A percentile compares a stretch with the other conserved stretches of the same genome.
These are phyloP conservation scores for Amaranthus hypochondriacus DNA, from an alignment of 148 eudicot genomes.

Conservation along the genomic window DNA sequence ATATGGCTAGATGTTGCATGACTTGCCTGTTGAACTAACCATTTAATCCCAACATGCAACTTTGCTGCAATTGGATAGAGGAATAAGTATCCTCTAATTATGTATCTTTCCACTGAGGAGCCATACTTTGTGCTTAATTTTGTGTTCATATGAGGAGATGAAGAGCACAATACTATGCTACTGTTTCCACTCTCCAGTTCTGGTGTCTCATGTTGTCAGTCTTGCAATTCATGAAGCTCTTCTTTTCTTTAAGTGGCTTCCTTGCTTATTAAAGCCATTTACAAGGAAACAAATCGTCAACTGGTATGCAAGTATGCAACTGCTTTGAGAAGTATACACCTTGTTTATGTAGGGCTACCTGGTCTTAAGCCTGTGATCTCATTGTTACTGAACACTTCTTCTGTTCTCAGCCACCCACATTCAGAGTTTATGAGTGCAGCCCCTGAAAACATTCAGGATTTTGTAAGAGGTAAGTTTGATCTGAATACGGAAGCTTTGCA, in stretches of 20 bases:
- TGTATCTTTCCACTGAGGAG: neutral
- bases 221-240: neutral
- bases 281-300: neutral
- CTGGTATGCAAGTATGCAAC: neutral
- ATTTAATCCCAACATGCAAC: neutral
- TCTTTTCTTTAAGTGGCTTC: neutral
- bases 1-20: neutral
- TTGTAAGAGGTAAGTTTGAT: constrained; percentile 16
- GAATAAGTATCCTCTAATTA: neutral
- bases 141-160: neutral
- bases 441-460: constrained; percentile 6
- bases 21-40: neutral
- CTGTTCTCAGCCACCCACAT: constrained; percentile 17
- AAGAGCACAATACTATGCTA: neutral
- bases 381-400: constrained; percentile 12
- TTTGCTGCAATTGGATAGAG: neutral
- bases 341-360: neutral
- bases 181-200: neutral
- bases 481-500: neutral
- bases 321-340: neutral
- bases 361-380: constrained; percentile 4
- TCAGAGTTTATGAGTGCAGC: constrained; percentile 6
- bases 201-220: neutral
- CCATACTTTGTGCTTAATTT: neutral
- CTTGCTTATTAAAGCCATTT: neutral